phyloP scores from a whole-genome alignment of 371 early-diverging fungal species.

The Conidiobolus incongruus region DNA sequence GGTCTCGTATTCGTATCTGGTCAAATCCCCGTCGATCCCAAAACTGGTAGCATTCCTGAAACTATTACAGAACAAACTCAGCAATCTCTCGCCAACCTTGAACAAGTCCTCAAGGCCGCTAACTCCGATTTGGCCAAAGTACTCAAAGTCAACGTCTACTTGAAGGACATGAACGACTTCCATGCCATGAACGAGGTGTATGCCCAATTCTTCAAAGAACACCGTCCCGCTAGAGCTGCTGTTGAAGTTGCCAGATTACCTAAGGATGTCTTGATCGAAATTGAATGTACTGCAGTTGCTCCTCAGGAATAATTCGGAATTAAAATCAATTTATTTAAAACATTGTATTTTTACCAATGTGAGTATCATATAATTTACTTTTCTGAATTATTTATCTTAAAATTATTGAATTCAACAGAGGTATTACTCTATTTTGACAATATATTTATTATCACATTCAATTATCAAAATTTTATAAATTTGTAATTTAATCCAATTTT shows the following conservation, averaged over 20 bases:
- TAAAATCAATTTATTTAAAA: too few relatives aligned
- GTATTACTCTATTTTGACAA: too few relatives aligned
- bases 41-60: slow-evolving; percentile 22
- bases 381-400: too few relatives aligned
- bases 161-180: slow-evolving; percentile 78
- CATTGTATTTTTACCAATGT: too few relatives aligned
- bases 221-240: too few relatives aligned
- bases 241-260: slow-evolving; percentile 83
- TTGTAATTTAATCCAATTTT: too few relatives aligned
- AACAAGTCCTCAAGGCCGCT: slow-evolving; percentile 48
- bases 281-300: slow-evolving; percentile 85
- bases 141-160: slow-evolving; percentile 81
- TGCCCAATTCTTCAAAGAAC: slow-evolving; percentile 31
- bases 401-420: too few relatives aligned
- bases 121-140: slow-evolving; percentile 49
- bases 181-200: slow-evolving; percentile 66
- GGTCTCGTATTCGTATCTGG: slow-evolving; percentile 14
- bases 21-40: slow-evolving; percentile 45
- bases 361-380: too few relatives aligned
- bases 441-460: too few relatives aligned
- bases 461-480: too few relatives aligned
- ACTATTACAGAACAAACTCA: slow-evolving; percentile 38
- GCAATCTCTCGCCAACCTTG: slow-evolving; percentile 54
- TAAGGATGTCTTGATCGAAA: slow-evolving; percentile 69
- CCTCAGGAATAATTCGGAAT: too few relatives aligned